These are phyloP conservation scores for Fusarium metavorans DNA, from an alignment of 2,329 filamentous ascomycete genomes.

Conservation along the genomic window DNA sequence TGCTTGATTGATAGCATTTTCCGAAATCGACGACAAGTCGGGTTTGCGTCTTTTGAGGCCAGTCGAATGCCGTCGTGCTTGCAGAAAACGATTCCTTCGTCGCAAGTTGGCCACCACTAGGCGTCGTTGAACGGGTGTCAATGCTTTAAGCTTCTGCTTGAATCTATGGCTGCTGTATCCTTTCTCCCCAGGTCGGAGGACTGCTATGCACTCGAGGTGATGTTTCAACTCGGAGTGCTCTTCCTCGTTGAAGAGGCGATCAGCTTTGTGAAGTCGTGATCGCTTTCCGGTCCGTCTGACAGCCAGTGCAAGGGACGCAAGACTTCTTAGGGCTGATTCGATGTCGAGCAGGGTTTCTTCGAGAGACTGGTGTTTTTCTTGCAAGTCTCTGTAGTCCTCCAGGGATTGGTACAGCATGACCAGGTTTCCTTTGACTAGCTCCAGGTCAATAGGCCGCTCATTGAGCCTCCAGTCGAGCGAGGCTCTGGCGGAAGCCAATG, in stretches of 20 bases:
- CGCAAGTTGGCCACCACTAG: not conserved
- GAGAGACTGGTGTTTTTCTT: not conserved
- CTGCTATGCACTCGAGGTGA: not conserved
- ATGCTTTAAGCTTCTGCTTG: not conserved
- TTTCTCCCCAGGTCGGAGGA: not conserved
- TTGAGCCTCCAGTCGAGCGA: not conserved
- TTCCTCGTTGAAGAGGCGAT: not conserved
- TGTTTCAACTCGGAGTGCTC: not conserved
- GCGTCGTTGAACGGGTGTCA: not conserved
- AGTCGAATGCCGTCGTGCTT: not conserved
- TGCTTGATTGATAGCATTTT: not conserved
- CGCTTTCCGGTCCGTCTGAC: not conserved
- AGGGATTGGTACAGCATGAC: not conserved
- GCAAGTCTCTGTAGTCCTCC: not conserved
- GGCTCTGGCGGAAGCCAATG: not conserved
- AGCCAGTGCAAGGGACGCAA: not conserved
- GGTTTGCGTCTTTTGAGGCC: not conserved
- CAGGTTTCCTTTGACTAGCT: not conserved
- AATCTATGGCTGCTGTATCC: not conserved
- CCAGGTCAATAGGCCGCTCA: not conserved
- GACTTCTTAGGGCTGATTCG: not conserved
- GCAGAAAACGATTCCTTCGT: not conserved
- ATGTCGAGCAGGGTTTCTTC: not conserved
- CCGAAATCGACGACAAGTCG: accelerated
- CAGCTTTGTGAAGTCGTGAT: not conserved